Evolutionary conservation across 2,329 filamentous ascomycete genomes (phyloP), one percentile per base, ranked within the genome.

Genomic region (Penicillium rolfsii): DNA sequence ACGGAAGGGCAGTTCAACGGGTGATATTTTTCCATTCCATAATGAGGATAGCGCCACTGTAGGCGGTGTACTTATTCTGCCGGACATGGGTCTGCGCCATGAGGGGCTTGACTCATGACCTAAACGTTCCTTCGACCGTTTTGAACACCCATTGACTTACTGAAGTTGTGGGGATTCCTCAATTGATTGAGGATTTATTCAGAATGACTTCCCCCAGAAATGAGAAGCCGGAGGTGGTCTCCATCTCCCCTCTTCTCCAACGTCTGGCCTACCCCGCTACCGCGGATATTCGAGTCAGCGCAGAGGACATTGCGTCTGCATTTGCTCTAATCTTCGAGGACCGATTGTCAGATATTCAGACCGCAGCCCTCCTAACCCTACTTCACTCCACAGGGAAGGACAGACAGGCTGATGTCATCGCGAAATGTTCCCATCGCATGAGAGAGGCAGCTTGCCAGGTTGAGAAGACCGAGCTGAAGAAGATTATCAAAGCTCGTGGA

Each of bases 251-350:
- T 48, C 78, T 83, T 45, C 78, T 83, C 54, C 78, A 81, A 64
- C 72, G 73, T 43, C 76, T 83, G 26, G 79, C 80, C 24, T 79
- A 80, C 69, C 74, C 79, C 66, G 72, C 75, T 36, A 67, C 70
- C 7, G 80, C 81, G 48, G 75, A 81, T 52, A 71, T 75, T 49
- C 76, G 79, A 53, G 89, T 93, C 58, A 87, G 87, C 16, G 87
- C 93, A 12, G 82, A 86, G 54, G 92, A 97, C 75, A 95, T 99
- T 74, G 92, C 94, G 61, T 84, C 89, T n/a, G 93, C 94, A 57
- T 89, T 98, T 69, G 89, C 91, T 4, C 84, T 94, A 72, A 96
- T 97, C 74, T 98, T 98, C 78, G 93, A 93, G 60, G 89, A 97
- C 79, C 87, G 88, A 67, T 83, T 98, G 19, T 94, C 91, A n/a